phyloP scores from a whole-genome alignment of 768 basidiomycete species.

The Naematelia encephala region DNA sequence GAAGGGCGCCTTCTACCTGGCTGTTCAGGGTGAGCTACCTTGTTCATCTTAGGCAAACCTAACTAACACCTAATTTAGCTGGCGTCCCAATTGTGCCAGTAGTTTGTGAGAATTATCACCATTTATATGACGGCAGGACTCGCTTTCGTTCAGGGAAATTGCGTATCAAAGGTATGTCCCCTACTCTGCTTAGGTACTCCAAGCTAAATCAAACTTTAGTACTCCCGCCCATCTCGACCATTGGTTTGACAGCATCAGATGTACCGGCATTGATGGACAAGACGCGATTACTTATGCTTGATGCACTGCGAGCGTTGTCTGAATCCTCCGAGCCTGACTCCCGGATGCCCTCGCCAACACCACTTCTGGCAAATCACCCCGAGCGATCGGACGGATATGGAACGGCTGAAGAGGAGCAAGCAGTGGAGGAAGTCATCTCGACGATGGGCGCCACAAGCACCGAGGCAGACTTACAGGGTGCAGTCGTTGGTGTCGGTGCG shows the following conservation, averaged over 20 bases:
- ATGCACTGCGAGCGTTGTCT: constrained; percentile 73
- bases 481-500: constrained; percentile 4
- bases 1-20: constrained; percentile 96
- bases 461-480: not conserved
- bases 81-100: constrained; percentile 86
- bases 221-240: constrained; percentile 77
- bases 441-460: constrained; percentile 1
- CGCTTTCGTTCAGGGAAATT: constrained; percentile 69
- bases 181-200: not conserved
- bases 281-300: constrained; percentile 76
- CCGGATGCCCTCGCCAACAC: constrained; percentile 20
- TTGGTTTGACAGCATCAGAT: constrained; percentile 66
- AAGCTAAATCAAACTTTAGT: constrained; percentile 56
- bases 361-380: constrained; percentile 7
- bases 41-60: not conserved
- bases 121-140: constrained; percentile 70
- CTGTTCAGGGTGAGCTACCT: constrained; percentile 59
- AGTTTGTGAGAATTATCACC: constrained; percentile 88
- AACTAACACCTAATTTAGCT: no score
- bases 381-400: constrained; percentile 3
- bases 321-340: constrained; percentile 3
- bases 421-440: constrained; percentile 1
- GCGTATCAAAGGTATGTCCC: constrained; percentile 69
- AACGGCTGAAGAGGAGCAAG: constrained; percentile 15
- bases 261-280: constrained; percentile 64